phyloP scores from a whole-genome alignment of 148 eudicot genomes.

The Pouteria glomerata region DNA sequence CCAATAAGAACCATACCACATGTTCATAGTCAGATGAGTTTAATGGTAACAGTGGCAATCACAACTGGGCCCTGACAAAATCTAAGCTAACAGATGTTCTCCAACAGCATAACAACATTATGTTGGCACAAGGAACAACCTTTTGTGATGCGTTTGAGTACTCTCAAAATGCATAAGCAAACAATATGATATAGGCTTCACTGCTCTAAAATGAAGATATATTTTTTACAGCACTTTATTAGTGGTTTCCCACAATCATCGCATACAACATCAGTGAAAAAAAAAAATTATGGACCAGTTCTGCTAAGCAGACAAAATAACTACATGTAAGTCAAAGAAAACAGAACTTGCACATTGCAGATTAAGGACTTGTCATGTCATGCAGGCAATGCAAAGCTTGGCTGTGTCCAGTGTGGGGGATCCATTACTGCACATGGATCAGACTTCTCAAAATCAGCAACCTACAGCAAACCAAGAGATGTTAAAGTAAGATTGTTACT shows the following conservation, averaged over 20 bases:
- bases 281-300: background rate
- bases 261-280: background rate
- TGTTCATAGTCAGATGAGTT: too few species aligned
- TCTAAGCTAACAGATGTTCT: too few species aligned
- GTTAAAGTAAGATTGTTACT: background rate
- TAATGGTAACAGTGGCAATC: too few species aligned
- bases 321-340: background rate
- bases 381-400: constrained; percentile 65
- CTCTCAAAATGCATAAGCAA: constrained; percentile 1
- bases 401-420: constrained; percentile 62
- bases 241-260: background rate
- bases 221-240: background rate
- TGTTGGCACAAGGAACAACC: background rate
- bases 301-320: background rate
- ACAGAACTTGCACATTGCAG: background rate
- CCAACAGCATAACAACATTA: too few species aligned
- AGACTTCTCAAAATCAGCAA: constrained; percentile 73
- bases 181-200: background rate
- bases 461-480: constrained; percentile 25
- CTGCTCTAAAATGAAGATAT: background rate
- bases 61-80: too few species aligned
- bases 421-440: constrained; percentile 75
- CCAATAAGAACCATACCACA: too few species aligned
- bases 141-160: background rate
- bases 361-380: constrained; percentile 13